Evolutionary conservation across 2,329 filamentous ascomycete species (phyloP).

Genomic region (Alternaria postmessia): DNA sequence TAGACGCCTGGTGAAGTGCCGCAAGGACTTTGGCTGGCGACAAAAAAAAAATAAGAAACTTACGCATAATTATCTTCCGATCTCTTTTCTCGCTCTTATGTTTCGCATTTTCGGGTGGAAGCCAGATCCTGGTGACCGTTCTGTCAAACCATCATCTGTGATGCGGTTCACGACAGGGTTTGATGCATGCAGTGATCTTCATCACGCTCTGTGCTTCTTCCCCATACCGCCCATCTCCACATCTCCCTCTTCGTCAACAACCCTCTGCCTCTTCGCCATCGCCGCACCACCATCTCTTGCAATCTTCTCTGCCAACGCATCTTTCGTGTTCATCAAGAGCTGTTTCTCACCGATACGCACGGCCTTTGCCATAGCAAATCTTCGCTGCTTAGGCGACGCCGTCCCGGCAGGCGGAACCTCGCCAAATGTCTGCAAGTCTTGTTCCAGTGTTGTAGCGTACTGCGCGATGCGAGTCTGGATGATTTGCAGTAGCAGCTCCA

Average conservation of each 20-base stretch:
- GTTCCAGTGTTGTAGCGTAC: constrained; percentile 63
- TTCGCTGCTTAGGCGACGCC: constrained; percentile 29
- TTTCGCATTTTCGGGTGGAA: not conserved
- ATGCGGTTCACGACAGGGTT: not conserved
- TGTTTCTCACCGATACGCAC: constrained; percentile 78
- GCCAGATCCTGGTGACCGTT: not conserved
- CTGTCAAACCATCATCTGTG: not conserved
- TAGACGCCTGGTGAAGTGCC: constrained; percentile 17
- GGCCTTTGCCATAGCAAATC: constrained; percentile 66
- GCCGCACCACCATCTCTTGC: constrained; percentile 40
- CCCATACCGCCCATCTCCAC: constrained; percentile 35
- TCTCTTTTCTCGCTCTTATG: not conserved
- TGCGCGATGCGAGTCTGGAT: constrained; percentile 54
- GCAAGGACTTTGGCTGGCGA: not conserved
- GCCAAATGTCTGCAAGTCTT: constrained; percentile 60
- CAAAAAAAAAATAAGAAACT: constrained; percentile 30
- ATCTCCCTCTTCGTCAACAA: constrained; percentile 37
- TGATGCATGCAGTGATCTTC: not conserved
- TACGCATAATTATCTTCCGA: constrained; percentile 12
- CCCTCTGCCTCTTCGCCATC: constrained; percentile 35
- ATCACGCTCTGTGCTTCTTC: constrained; percentile 39
- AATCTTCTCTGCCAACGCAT: constrained; percentile 33
- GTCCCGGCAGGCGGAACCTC: constrained; percentile 39
- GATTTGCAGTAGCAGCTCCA: constrained; percentile 50
- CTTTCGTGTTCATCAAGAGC: constrained; percentile 65